These are phyloP conservation scores for Luvunga scandens DNA, from an alignment of 345 rosid genomes.

Conservation along the genomic window DNA sequence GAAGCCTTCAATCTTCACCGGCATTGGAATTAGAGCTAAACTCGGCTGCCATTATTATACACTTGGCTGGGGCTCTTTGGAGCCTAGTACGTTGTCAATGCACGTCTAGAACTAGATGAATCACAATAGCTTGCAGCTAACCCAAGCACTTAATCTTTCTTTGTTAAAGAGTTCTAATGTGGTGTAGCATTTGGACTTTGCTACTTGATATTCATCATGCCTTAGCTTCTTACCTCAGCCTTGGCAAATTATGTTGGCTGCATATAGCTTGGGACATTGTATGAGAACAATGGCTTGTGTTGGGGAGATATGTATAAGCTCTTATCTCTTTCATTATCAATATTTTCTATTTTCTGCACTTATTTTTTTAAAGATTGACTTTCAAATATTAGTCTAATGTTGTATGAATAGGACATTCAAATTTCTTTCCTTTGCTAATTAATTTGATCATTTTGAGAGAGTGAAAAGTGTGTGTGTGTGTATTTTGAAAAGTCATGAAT, in stretches of 20 bases:
- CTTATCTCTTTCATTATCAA: too few relatives aligned
- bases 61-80: conserved; percentile 62
- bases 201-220: conserved; percentile 26
- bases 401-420: too few relatives aligned
- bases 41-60: conserved; percentile 29
- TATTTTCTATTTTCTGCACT: too few relatives aligned
- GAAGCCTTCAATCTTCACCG: conserved; percentile 45
- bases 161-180: conserved; percentile 80
- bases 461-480: too few relatives aligned
- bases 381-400: too few relatives aligned
- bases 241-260: conserved; percentile 79
- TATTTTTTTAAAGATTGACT: too few relatives aligned
- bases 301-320: conserved; percentile 24
- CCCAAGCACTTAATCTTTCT: conserved; percentile 37
- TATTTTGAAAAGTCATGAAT: too few relatives aligned
- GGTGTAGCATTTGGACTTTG: conserved; percentile 36
- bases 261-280: conserved; percentile 75
- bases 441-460: too few relatives aligned
- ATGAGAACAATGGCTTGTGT: conserved; percentile 33
- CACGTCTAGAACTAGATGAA: conserved; percentile 73
- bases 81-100: conserved; percentile 33
- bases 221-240: conserved; percentile 66
- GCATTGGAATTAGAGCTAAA: conserved; percentile 40
- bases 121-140: conserved; percentile 45
- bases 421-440: too few relatives aligned